Conservation (phyloP, 495 filamentous ascomycete species). For the Astrothelium macrocarpum region DNA sequence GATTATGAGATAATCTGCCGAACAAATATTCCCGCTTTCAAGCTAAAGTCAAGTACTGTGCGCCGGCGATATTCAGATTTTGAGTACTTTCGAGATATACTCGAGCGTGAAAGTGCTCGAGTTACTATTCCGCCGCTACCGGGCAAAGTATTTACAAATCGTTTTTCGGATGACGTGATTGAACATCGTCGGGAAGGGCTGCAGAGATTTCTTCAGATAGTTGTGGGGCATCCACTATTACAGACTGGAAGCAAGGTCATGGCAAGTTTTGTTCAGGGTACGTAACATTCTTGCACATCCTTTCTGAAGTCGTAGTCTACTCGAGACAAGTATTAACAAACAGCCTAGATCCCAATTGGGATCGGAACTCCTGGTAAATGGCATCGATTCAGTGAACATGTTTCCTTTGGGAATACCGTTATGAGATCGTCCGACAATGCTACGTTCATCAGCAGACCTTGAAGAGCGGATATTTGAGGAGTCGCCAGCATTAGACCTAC, state of each 20-base stretch:
- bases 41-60: constrained; percentile 75
- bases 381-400: too few species aligned
- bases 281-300: constrained; percentile 26
- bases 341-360: neutral
- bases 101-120: constrained; percentile 86
- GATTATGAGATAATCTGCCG: constrained; percentile 95
- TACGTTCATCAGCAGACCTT: too few species aligned
- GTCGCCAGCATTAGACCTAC: too few species aligned
- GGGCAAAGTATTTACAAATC: constrained; percentile 96
- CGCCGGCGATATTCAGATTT: constrained; percentile 95
- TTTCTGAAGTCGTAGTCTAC: neutral
- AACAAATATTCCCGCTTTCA: constrained; percentile 98
- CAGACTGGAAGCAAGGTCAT: constrained; percentile 97
- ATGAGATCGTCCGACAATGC: too few species aligned
- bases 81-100: constrained; percentile 95
- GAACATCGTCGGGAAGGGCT: constrained; percentile 87
- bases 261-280: constrained; percentile 91
- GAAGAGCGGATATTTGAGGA: too few species aligned
- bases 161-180: constrained; percentile 97
- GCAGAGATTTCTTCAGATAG: constrained; percentile 94
- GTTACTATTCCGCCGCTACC: constrained; percentile 94
- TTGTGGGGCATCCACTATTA: constrained; percentile 89
- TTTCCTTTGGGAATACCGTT: too few species aligned
- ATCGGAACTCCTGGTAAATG: neutral
- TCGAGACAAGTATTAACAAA: neutral